Percentiles rank a stretch among this genome's conserved stretches.
Evolutionary conservation across 2,329 filamentous ascomycete genomes (phyloP).

Genomic region (Ophiostoma angusticollis): DNA sequence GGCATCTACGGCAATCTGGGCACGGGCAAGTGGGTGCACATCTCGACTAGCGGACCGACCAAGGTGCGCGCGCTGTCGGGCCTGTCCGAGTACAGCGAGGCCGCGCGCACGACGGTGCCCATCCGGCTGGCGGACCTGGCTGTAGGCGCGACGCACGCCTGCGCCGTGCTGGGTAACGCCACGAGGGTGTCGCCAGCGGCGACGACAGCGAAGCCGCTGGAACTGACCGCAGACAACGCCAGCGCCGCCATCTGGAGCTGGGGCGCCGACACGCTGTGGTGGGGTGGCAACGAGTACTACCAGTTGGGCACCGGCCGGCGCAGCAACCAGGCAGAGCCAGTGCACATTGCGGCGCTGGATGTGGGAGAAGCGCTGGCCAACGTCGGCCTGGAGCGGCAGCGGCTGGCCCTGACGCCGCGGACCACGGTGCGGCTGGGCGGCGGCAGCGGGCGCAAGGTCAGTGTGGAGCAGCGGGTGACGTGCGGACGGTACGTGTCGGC

Average conservation of each 20-base stretch:
- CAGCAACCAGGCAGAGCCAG: constrained; percentile 63
- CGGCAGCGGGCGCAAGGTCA: constrained; percentile 53
- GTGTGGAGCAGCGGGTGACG: constrained; percentile 74
- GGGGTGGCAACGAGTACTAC: constrained; percentile 89
- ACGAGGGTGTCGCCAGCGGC: constrained; percentile 42
- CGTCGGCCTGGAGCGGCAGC: constrained; percentile 39
- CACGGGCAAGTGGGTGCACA: constrained; percentile 79
- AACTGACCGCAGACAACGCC: constrained; percentile 54
- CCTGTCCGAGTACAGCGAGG: constrained; percentile 79
- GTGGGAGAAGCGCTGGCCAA: not conserved
- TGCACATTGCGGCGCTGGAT: constrained; percentile 69
- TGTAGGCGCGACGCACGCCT: constrained; percentile 67
- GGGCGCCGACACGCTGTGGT: constrained; percentile 82
- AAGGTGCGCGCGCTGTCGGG: constrained; percentile 77
- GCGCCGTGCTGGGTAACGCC: constrained; percentile 73
- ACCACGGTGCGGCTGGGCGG: constrained; percentile 55
- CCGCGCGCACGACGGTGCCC: constrained; percentile 50
- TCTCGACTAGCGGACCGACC: constrained; percentile 56
- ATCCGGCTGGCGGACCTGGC: constrained; percentile 65
- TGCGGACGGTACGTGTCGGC: constrained; percentile 73
- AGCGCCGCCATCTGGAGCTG: no score
- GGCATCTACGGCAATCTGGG: constrained; percentile 76
- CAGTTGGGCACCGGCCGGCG: constrained; percentile 87
- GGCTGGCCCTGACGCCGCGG: constrained; percentile 69
- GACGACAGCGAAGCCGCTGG: not conserved